These are phyloP conservation scores for Suillus hirtellus DNA, from an alignment of 768 basidiomycete genomes.

Conservation along the genomic window DNA sequence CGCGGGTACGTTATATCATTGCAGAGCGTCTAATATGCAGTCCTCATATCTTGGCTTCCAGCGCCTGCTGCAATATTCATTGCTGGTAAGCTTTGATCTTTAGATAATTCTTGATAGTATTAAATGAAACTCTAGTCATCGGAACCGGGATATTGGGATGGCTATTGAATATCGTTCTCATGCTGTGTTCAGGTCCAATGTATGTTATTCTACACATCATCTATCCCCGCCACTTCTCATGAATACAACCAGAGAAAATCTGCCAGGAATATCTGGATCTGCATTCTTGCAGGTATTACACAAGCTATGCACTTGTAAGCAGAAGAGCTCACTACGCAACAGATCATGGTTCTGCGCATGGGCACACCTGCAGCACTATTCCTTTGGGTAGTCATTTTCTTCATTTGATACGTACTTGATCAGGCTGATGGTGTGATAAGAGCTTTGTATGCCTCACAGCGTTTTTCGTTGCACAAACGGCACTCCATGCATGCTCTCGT, in stretches of 20 bases:
- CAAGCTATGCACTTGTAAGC: neutral
- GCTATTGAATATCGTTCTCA: slow-evolving; percentile 83
- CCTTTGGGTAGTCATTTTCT: slow-evolving; percentile 59
- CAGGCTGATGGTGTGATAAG: slow-evolving; percentile 30
- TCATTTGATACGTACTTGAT: neutral
- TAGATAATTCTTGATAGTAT: neutral
- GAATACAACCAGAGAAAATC: slow-evolving; percentile 44
- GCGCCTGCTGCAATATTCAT: slow-evolving; percentile 65
- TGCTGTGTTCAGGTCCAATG: slow-evolving; percentile 83
- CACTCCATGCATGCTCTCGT: slow-evolving; percentile 80
- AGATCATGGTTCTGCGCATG: slow-evolving; percentile 77
- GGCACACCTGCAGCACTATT: slow-evolving; percentile 75
- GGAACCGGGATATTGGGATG: slow-evolving; percentile 81
- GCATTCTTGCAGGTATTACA: slow-evolving; percentile 65
- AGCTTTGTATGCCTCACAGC: slow-evolving; percentile 81
- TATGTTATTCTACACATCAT: slow-evolving; percentile 32
- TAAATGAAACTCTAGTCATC: slow-evolving; percentile 44
- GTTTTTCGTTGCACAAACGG: slow-evolving; percentile 81
- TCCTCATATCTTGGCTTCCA: slow-evolving; percentile 12
- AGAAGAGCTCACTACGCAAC: slow-evolving; percentile 9
- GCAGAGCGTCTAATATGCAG: slow-evolving; percentile 16
- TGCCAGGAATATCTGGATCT: slow-evolving; percentile 70
- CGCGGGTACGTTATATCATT: slow-evolving; percentile 50
- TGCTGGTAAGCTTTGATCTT: slow-evolving; percentile 35
- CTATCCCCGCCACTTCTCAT: neutral